Conservation (phyloP, 768 basidiomycete species). For the Suillus variegatus region DNA sequence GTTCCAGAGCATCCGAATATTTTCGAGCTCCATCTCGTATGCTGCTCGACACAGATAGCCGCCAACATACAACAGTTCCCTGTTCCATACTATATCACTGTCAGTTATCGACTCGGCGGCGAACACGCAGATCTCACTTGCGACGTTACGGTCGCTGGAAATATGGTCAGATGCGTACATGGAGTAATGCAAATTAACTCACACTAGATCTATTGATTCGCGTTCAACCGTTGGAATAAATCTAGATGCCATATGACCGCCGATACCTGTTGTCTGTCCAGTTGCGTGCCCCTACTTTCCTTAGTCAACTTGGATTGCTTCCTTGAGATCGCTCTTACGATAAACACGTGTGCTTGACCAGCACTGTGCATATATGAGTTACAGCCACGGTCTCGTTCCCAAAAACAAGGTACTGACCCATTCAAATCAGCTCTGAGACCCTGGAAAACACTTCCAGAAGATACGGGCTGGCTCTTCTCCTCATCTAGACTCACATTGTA, state of each 20-base stretch:
- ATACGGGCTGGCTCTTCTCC: slow-evolving; percentile 57
- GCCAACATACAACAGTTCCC: slow-evolving; percentile 81
- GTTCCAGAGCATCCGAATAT: slow-evolving; percentile 63
- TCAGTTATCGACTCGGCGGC: neutral
- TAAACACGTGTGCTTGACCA: slow-evolving; percentile 80
- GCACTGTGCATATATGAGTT: slow-evolving; percentile 37
- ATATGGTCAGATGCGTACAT: neutral
- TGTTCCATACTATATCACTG: slow-evolving; percentile 73
- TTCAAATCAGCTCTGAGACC: slow-evolving; percentile 86
- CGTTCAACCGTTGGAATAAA: slow-evolving; percentile 97
- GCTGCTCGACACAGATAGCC: slow-evolving; percentile 81
- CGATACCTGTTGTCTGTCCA: slow-evolving; percentile 86
- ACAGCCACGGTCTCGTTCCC: neutral
- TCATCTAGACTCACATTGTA: slow-evolving; percentile 74
- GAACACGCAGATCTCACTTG: slow-evolving; percentile 43
- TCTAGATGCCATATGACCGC: slow-evolving; percentile 70
- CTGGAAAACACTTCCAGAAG: slow-evolving; percentile 81
- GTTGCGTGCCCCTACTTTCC: slow-evolving; percentile 80
- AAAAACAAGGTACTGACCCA: slow-evolving; percentile 48
- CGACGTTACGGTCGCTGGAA: slow-evolving; percentile 76
- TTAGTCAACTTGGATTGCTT: slow-evolving; percentile 7
- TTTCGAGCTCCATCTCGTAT: slow-evolving; percentile 79
- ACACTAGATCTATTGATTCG: slow-evolving; percentile 90
- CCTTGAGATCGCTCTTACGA: slow-evolving; percentile 47
- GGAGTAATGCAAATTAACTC: slow-evolving; percentile 24